Conservation (phyloP, 495 filamentous ascomycete genomes). For the Penicillium paradoxum region DNA sequence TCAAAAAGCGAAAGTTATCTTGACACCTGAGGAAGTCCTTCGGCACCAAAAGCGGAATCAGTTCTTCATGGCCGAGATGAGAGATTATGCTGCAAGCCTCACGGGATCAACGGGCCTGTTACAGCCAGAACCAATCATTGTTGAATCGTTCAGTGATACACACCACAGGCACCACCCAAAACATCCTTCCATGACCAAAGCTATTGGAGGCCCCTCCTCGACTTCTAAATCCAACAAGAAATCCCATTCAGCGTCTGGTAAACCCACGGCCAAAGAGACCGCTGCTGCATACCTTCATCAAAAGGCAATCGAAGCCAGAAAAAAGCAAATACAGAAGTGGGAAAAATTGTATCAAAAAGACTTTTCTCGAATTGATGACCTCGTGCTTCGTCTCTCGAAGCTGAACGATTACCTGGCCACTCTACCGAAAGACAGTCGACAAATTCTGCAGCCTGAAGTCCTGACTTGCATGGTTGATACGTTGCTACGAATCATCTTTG, state of each 20-base stretch:
- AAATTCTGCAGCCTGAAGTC: slow-evolving; percentile 32
- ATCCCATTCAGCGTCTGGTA: background rate
- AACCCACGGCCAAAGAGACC: background rate
- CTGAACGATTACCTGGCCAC: slow-evolving; percentile 14
- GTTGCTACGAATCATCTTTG: slow-evolving; percentile 22
- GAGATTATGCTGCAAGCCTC: slow-evolving; percentile 64
- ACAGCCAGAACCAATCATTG: slow-evolving; percentile 1
- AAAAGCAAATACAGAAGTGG: slow-evolving; percentile 3
- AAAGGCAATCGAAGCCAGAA: background rate
- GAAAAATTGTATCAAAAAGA: background rate
- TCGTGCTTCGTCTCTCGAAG: background rate
- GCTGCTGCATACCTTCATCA: background rate
- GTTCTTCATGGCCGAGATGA: slow-evolving; percentile 39
- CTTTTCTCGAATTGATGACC: background rate
- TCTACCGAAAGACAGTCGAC: slow-evolving; percentile 12
- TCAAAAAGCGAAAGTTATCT: slow-evolving; percentile 20
- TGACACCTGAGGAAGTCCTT: slow-evolving; percentile 3
- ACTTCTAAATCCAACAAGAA: background rate
- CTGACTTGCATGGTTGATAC: slow-evolving; percentile 43
- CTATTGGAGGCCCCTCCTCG: background rate
- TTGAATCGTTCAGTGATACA: background rate
- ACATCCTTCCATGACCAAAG: background rate
- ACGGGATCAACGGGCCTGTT: slow-evolving; percentile 25
- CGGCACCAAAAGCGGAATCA: slow-evolving; percentile 17
- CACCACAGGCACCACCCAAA: background rate